A percentile compares a stretch with the other conserved stretches of the same genome.
phyloP scores from a whole-genome alignment of 306 rosid species.

The Acacia melanoxylon region DNA sequence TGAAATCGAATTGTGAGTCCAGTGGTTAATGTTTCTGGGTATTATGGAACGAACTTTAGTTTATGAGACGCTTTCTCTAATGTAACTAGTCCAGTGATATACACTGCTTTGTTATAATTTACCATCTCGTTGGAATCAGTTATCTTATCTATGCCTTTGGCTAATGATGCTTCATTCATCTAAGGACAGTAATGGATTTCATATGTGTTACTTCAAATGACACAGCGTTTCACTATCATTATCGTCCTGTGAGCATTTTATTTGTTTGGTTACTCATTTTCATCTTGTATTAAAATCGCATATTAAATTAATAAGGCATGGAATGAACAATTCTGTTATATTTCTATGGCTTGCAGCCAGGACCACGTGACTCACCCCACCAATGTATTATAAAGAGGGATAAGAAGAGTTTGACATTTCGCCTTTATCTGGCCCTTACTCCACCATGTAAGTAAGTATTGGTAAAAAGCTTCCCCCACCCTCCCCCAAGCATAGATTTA shows the following conservation, averaged over 20 bases:
- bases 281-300: background rate
- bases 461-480: background rate
- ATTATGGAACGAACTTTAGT: background rate
- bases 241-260: conserved; percentile 4
- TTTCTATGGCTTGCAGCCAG: conserved; percentile 74
- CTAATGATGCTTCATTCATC: conserved; percentile 4
- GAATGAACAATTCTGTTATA: conserved; percentile 29
- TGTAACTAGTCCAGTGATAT: background rate
- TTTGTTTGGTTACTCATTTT: conserved; percentile 2
- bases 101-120: background rate
- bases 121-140: background rate
- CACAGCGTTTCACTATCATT: background rate
- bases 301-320: conserved; percentile 24
- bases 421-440: conserved; percentile 79
- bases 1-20: background rate
- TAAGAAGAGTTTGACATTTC: conserved; percentile 85
- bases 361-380: conserved; percentile 70
- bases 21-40: conserved; percentile 19
- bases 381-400: conserved; percentile 87
- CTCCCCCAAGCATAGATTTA: background rate
- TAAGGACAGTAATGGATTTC: background rate
- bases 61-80: background rate
- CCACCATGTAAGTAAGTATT: conserved; percentile 73
- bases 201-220: background rate
- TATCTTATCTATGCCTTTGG: background rate